Conservation (phyloP, 163 green algal species). For the Scenedesmus sp. region DNA sequence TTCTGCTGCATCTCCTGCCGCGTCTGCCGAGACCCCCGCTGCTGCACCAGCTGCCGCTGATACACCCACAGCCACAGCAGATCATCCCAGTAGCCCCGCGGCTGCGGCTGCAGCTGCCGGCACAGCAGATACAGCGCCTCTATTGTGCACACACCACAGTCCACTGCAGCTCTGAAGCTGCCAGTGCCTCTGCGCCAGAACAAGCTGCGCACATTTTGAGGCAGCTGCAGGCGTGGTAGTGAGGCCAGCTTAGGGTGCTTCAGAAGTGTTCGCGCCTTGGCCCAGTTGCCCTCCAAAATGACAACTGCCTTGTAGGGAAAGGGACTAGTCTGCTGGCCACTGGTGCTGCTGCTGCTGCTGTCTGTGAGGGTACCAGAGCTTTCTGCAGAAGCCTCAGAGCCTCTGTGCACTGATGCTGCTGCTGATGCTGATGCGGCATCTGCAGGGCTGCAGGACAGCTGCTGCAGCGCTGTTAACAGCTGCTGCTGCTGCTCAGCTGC, state of each 20-base stretch:
- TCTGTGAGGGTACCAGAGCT: background rate
- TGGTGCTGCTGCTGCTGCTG: background rate
- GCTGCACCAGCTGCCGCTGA: conserved; percentile 40
- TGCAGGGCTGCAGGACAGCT: background rate
- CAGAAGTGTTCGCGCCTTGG: conserved; percentile 29
- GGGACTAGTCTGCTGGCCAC: background rate
- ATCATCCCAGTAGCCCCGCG: conserved; percentile 9
- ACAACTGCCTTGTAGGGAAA: conserved; percentile 35
- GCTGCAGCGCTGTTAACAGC: background rate
- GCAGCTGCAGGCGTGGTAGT: background rate
- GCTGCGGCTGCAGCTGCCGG: conserved; percentile 21
- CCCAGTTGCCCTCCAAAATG: conserved; percentile 46
- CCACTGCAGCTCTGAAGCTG: conserved; percentile 39
- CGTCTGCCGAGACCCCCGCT: conserved; percentile 1
- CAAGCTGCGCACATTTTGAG: conserved; percentile 23
- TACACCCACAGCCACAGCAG: conserved; percentile 32
- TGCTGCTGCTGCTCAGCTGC: background rate
- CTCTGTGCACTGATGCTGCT: background rate
- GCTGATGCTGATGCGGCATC: background rate
- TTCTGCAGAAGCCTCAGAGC: background rate
- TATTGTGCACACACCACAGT: conserved; percentile 48
- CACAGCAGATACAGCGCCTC: conserved; percentile 36
- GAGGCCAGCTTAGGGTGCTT: conserved; percentile 21
- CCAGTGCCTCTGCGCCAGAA: conserved; percentile 46
- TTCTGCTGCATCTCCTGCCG: conserved; percentile 33